Evolutionary conservation across 2,329 filamentous ascomycete genomes (phyloP).

Genomic region (Aspergillus hiratsukae): DNA sequence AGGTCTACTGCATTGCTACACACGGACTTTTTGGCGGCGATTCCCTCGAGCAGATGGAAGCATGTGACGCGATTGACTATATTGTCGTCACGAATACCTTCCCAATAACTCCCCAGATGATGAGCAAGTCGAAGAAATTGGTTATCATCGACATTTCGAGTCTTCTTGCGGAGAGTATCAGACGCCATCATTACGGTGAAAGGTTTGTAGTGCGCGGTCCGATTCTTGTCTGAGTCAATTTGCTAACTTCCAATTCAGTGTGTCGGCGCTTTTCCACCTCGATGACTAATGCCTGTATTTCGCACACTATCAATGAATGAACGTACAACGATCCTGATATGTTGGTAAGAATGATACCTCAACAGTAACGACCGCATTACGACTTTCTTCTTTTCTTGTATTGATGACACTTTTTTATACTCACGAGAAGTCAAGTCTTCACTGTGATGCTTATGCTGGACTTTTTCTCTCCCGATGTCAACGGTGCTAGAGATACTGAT

Average conservation of each 20-base stretch:
- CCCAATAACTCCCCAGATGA: slow-evolving; percentile 74
- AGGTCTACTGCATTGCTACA: slow-evolving; percentile 95
- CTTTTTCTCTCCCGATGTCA: not conserved
- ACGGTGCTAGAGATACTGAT: not conserved
- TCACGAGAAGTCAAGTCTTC: slow-evolving; percentile 5
- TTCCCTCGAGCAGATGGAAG: slow-evolving; percentile 82
- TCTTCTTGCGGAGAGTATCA: slow-evolving; percentile 84
- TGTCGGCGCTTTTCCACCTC: slow-evolving; percentile 59
- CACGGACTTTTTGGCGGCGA: slow-evolving; percentile 92
- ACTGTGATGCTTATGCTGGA: not conserved
- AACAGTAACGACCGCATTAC: slow-evolving; percentile 21
- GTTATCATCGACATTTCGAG: slow-evolving; percentile 85
- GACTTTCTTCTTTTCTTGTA: slow-evolving; percentile 9
- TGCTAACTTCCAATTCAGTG: slow-evolving; percentile 32
- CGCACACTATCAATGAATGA: slow-evolving; percentile 2
- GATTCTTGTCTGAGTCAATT: not conserved
- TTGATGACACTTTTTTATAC: slow-evolving; percentile 9
- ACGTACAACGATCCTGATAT: not conserved
- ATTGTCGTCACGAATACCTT: slow-evolving; percentile 98
- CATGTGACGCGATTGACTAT: slow-evolving; percentile 86
- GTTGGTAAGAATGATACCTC: slow-evolving; percentile 19
- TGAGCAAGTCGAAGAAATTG: slow-evolving; percentile 71
- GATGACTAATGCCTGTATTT: slow-evolving; percentile 41
- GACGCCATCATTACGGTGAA: slow-evolving; percentile 94
- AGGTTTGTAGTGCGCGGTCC: slow-evolving; percentile 49